Percentiles rank a stretch among this genome's conserved stretches.
These are phyloP conservation scores for Pseudocercospora pini-densiflorae DNA, from an alignment of 2,329 filamentous ascomycete species.

Conservation along the genomic window DNA sequence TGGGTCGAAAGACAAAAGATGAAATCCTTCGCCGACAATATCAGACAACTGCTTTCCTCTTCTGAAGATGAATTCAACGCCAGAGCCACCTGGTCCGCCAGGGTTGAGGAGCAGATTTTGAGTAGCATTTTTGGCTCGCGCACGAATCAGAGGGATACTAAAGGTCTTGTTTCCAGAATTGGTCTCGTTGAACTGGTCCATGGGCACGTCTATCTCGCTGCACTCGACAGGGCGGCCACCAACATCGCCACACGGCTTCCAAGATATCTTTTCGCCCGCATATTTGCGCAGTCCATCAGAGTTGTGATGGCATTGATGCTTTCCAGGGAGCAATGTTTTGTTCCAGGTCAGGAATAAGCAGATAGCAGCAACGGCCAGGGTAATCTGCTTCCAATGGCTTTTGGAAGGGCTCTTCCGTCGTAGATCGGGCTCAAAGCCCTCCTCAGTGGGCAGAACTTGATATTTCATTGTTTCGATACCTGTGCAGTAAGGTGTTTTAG, in stretches of 20 bases:
- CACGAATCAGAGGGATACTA: conserved; percentile 26
- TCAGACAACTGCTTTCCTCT: conserved; percentile 29
- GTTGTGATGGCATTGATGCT: neutral
- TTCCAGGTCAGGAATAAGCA: neutral
- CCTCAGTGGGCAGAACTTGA: neutral
- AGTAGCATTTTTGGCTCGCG: conserved; percentile 25
- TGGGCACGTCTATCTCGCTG: conserved; percentile 26
- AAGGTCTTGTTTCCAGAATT: conserved; percentile 31
- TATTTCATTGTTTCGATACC: neutral
- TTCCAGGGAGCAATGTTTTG: neutral
- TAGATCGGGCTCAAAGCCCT: neutral
- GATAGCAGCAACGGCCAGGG: neutral
- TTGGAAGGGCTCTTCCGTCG: neutral
- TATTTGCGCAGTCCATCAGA: conserved; percentile 2
- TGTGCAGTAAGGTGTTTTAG: neutral
- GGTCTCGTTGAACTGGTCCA: conserved; percentile 31
- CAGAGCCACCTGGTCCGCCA: conserved; percentile 27
- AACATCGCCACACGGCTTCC: conserved; percentile 28
- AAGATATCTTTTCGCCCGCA: conserved; percentile 29
- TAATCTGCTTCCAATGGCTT: neutral
- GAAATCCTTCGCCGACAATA: conserved; percentile 30
- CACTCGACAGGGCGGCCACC: conserved; percentile 25
- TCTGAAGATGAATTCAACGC: conserved; percentile 29
- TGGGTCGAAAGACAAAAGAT: conserved; percentile 31
- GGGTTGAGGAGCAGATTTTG: conserved; percentile 27